phyloP scores from a whole-genome alignment of 2,329 filamentous ascomycete species.

The Penicillium sp. region DNA sequence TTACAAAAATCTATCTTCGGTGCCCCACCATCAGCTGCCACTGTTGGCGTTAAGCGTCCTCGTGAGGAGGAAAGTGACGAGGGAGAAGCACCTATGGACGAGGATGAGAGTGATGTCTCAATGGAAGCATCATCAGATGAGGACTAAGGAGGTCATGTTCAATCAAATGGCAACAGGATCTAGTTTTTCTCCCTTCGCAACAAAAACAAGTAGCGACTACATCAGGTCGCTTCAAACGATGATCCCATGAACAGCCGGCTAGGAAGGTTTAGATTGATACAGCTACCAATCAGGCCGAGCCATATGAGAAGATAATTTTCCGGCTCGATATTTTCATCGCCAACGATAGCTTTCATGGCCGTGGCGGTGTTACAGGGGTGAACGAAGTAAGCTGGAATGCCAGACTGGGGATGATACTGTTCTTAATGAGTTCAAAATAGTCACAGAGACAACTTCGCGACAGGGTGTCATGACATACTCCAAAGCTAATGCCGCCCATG shows the following conservation, averaged over 20 bases:
- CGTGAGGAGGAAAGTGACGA: constrained; percentile 61
- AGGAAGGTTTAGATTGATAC: constrained; percentile 74
- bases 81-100: constrained; percentile 50
- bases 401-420: constrained; percentile 79
- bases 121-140: constrained; percentile 72
- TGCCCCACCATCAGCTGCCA: constrained; percentile 52
- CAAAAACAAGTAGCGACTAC: constrained; percentile 6
- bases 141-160: constrained; percentile 46
- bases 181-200: background rate
- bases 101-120: constrained; percentile 66
- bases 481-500: constrained; percentile 71
- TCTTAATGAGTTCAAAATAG: constrained; percentile 32
- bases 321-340: constrained; percentile 34
- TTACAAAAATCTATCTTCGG: constrained; percentile 79
- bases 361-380: constrained; percentile 89
- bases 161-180: background rate
- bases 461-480: constrained; percentile 47
- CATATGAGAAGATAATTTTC: constrained; percentile 78
- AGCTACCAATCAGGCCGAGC: constrained; percentile 80
- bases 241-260: constrained; percentile 52
- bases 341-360: constrained; percentile 64
- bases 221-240: constrained; percentile 11
- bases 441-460: constrained; percentile 18
- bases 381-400: constrained; percentile 78
- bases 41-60: constrained; percentile 63